Evolutionary conservation across 1,284 basidiomycete species (phyloP), one percentile per base, ranked within the genome.

Genomic region (Athelia psychrophila): DNA sequence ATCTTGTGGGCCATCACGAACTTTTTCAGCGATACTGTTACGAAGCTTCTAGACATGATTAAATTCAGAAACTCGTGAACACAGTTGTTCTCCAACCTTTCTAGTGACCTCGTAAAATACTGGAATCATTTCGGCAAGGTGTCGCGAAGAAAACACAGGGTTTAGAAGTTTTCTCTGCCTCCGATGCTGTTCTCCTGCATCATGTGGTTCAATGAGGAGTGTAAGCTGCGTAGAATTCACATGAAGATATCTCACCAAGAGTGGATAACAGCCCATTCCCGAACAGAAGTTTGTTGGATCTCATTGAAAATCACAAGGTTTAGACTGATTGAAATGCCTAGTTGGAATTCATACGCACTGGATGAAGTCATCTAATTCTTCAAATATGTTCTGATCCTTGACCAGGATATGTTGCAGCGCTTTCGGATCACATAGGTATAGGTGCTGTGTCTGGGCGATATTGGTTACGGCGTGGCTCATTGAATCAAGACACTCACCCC

Each of bases 131-230:
- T 65, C 60, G 2, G 75, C 72, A 61, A 80, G 68, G 47, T 78
- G 73, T 6, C 67, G 64, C 4, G 66, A 66, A 3, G 75, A 75
- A 56, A 81, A 81, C 1, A 73, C 73, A 1, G 76, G 77, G 51
- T 74, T 77, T 20, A 81, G 60, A 57, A 80, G 67, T 55, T 75
- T 77, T 19, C 76, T 66, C 53, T 79, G 76, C 47, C 67, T 70
- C 44, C 64, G 64, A 54, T 77, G 73, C 25, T 72, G 67, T 23
- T 73, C 64, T 1, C 75, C 75, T 78, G 20, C 5, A 10, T 16
- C 13, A 23, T 6, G 20, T n/a, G n/a, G 33, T 12, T 35, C 12
- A 35, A 35, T 35, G 12, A 35, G 33, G 33, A n/a, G 33, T n/a
- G n/a, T n/a, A n/a, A n/a, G n/a, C 33, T 35, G 33, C n/a, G 33